A percentile compares a stretch with the other conserved stretches of the same genome.
Evolutionary conservation across 2,329 filamentous ascomycete genomes (phyloP).

Genomic region (Ampelomyces quisqualis): DNA sequence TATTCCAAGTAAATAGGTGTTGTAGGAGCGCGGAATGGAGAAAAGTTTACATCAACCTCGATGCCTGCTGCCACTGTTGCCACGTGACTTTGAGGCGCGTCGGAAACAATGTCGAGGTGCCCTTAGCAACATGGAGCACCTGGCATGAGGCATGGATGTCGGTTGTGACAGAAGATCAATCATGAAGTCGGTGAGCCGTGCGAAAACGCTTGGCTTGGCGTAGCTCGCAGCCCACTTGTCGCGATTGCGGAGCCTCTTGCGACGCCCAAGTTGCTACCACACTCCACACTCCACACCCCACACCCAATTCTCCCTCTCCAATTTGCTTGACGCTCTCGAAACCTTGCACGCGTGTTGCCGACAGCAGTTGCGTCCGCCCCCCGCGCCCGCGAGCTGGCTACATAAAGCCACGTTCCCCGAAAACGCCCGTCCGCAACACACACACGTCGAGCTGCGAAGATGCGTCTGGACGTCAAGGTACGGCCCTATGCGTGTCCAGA

Average conservation of each 20-base stretch:
- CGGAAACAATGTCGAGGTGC: too few relatives aligned
- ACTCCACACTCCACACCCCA: too few relatives aligned
- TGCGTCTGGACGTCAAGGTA: constrained; percentile 52
- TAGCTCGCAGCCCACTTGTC: constrained; percentile 18
- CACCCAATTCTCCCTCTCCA: too few relatives aligned
- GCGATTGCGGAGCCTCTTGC: constrained; percentile 15
- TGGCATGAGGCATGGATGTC: too few relatives aligned
- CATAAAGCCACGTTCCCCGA: constrained; percentile 44
- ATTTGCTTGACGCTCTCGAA: neutral
- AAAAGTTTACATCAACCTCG: constrained; percentile 29
- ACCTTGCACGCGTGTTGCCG: neutral
- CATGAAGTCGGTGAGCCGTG: constrained; percentile 34
- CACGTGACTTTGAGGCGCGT: too few relatives aligned
- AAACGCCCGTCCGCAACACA: constrained; percentile 34
- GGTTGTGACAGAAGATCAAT: too few relatives aligned
- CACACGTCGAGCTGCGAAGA: constrained; percentile 34
- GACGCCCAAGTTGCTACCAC: neutral
- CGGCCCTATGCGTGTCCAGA: constrained; percentile 6
- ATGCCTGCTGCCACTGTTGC: too few relatives aligned
- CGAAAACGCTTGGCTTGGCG: constrained; percentile 28
- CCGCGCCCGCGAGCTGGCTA: constrained; percentile 36
- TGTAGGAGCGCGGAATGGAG: constrained; percentile 24
- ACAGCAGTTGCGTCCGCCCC: too few relatives aligned
- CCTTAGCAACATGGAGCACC: too few relatives aligned
- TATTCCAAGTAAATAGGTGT: constrained; percentile 33